phyloP scores from a whole-genome alignment of 306 rosid species.

The Adenanthera pavonina region DNA sequence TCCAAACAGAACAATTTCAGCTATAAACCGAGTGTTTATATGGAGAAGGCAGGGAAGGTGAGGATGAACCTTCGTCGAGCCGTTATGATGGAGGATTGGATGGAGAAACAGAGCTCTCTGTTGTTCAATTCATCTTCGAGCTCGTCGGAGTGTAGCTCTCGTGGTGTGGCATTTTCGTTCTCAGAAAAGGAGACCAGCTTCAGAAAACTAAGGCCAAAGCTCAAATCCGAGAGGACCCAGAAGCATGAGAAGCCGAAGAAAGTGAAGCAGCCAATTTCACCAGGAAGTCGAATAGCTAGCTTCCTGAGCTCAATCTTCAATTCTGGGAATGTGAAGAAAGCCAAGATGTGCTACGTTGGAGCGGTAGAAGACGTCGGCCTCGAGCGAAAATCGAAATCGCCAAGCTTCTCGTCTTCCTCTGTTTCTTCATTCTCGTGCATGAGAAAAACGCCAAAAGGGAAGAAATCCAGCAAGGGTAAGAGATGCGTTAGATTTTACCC shows the following conservation, averaged over 20 bases:
- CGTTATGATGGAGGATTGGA: conserved; percentile 70
- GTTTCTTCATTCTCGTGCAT: conserved; percentile 61
- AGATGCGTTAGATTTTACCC: conserved; percentile 71
- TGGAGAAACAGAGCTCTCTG: conserved; percentile 56
- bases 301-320: conserved; percentile 72
- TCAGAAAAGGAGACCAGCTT: conserved; percentile 64
- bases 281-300: conserved; percentile 61
- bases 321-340: conserved; percentile 70
- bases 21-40: conserved; percentile 16
- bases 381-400: conserved; percentile 45
- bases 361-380: conserved; percentile 66
- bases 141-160: conserved; percentile 65
- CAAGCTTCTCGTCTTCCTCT: conserved; percentile 46
- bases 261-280: conserved; percentile 79
- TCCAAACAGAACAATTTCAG: conserved; percentile 20
- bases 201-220: conserved; percentile 40
- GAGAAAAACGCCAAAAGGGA: conserved; percentile 55
- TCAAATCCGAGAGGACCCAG: conserved; percentile 33
- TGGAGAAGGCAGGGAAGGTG: conserved; percentile 31
- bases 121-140: conserved; percentile 52
- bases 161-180: conserved; percentile 59
- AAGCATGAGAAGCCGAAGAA: conserved; percentile 41
- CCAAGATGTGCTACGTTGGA: conserved; percentile 81
- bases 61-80: conserved; percentile 54
- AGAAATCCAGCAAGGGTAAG: conserved; percentile 48